A percentile compares a stretch with the other conserved stretches of the same genome.
Evolutionary conservation across 2,329 filamentous ascomycete genomes (phyloP).

Genomic region (Geosmithia morbida): DNA sequence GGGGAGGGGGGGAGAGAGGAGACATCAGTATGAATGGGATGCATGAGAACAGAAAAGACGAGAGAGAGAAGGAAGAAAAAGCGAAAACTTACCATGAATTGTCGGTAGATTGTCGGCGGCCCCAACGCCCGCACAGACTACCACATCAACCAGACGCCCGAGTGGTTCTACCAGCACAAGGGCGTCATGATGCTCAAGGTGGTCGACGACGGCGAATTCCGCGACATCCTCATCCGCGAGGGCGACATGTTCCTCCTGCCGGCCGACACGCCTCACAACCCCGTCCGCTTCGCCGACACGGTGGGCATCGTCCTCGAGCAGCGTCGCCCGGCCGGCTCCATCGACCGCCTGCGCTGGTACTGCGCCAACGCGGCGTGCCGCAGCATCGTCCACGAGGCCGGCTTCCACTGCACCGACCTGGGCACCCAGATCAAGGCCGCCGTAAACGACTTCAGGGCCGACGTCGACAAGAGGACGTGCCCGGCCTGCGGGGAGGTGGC

Average conservation of each 20-base stretch:
- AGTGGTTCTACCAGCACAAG: slow-evolving; percentile 96
- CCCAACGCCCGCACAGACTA: slow-evolving; percentile 95
- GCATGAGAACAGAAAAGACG: too few relatives aligned
- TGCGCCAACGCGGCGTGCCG: slow-evolving; percentile 47
- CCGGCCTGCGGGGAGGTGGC: slow-evolving; percentile 62
- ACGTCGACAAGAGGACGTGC: slow-evolving; percentile 57
- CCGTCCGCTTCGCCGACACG: slow-evolving; percentile 82
- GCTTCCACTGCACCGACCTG: slow-evolving; percentile 79
- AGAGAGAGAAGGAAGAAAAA: neutral
- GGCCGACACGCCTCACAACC: slow-evolving; percentile 91
- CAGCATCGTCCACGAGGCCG: slow-evolving; percentile 67
- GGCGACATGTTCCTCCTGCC: slow-evolving; percentile 91
- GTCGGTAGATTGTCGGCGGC: slow-evolving; percentile 76
- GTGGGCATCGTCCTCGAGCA: slow-evolving; percentile 93
- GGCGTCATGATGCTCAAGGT: slow-evolving; percentile 91
- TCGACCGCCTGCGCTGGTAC: slow-evolving; percentile 86
- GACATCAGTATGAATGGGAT: too few relatives aligned
- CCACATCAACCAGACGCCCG: slow-evolving; percentile 91
- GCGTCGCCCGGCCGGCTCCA: slow-evolving; percentile 49
- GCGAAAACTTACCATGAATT: neutral
- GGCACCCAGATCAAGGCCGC: slow-evolving; percentile 90
- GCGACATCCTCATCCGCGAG: slow-evolving; percentile 79
- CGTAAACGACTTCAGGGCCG: slow-evolving; percentile 65
- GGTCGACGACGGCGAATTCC: slow-evolving; percentile 58
- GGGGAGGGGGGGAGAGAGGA: too few relatives aligned